Evolutionary conservation across 2,329 filamentous ascomycete genomes (phyloP).

Genomic region (Aspergillus arachidicola): DNA sequence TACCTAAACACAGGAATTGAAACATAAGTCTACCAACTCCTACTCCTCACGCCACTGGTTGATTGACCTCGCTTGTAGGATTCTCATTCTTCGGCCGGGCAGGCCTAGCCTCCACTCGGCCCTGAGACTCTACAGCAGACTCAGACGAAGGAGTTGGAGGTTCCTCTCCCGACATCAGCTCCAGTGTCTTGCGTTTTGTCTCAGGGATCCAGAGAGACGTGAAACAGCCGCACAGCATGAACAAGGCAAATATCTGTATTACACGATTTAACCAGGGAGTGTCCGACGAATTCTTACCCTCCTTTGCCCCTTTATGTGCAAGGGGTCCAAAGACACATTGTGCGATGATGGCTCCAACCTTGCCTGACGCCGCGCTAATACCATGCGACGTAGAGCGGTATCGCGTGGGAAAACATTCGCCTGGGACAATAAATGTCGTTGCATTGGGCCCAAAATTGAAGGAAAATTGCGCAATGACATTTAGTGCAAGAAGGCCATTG

Average conservation of each 20-base stretch:
- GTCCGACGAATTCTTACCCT: conserved; percentile 49
- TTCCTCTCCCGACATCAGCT: conserved; percentile 68
- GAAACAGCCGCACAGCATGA: conserved; percentile 74
- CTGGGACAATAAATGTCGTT: conserved; percentile 65
- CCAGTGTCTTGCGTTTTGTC: conserved; percentile 73
- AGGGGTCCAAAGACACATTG: conserved; percentile 67
- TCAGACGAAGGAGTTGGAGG: background rate
- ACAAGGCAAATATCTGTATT: conserved; percentile 76
- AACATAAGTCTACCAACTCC: no score
- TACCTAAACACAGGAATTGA: background rate
- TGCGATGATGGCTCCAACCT: conserved; percentile 68
- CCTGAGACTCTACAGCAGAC: background rate
- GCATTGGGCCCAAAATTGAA: conserved; percentile 58
- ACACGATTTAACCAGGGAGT: conserved; percentile 71
- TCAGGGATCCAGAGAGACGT: conserved; percentile 75
- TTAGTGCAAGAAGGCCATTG: conserved; percentile 60
- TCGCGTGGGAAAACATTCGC: conserved; percentile 66
- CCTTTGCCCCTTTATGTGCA: conserved; percentile 56
- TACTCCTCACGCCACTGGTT: background rate
- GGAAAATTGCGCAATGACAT: conserved; percentile 67
- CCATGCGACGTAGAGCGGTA: conserved; percentile 66
- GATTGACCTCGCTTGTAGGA: background rate
- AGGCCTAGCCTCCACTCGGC: background rate
- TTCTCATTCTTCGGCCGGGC: background rate
- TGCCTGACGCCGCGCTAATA: conserved; percentile 53